phyloP scores from a whole-genome alignment of 1,284 basidiomycete genomes.

The Microbotryum saponariae region DNA sequence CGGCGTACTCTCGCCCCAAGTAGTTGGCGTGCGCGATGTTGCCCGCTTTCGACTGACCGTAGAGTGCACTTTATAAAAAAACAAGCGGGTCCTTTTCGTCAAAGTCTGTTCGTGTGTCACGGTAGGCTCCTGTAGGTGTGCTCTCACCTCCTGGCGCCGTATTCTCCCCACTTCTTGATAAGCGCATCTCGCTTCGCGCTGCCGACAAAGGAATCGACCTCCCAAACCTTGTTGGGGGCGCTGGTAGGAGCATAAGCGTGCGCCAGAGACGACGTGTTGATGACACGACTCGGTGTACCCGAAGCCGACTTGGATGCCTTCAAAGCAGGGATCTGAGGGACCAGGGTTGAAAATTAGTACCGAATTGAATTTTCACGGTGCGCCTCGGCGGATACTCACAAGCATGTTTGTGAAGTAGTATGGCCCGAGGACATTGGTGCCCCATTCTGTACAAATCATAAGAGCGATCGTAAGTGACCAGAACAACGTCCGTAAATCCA shows the following conservation, averaged over 20 bases:
- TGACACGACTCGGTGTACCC: conserved; percentile 41
- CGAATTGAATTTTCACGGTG: conserved; percentile 43
- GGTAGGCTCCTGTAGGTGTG: too few species aligned
- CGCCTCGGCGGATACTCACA: conserved; percentile 29
- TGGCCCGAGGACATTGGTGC: conserved; percentile 46
- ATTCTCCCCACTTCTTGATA: conserved; percentile 18
- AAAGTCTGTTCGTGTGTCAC: too few species aligned
- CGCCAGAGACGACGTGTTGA: conserved; percentile 47
- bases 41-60: conserved; percentile 51
- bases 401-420: conserved; percentile 5
- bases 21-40: conserved; percentile 50
- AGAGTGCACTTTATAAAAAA: conserved; percentile 38
- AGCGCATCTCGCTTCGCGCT: conserved; percentile 37
- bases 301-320: conserved; percentile 39
- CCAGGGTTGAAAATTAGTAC: neutral
- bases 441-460: conserved; percentile 40
- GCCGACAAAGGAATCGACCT: conserved; percentile 39
- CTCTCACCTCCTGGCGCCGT: conserved; percentile 20
- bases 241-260: conserved; percentile 36
- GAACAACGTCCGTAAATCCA: too few species aligned
- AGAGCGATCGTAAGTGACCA: too few species aligned
- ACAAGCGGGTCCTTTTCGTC: too few species aligned
- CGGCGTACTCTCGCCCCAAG: conserved; percentile 49
- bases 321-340: conserved; percentile 50
- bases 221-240: conserved; percentile 37